Evolutionary conservation across 345 rosid species (phyloP), one percentile per base, ranked within the genome.

Genomic region (Murraya koenigii): DNA sequence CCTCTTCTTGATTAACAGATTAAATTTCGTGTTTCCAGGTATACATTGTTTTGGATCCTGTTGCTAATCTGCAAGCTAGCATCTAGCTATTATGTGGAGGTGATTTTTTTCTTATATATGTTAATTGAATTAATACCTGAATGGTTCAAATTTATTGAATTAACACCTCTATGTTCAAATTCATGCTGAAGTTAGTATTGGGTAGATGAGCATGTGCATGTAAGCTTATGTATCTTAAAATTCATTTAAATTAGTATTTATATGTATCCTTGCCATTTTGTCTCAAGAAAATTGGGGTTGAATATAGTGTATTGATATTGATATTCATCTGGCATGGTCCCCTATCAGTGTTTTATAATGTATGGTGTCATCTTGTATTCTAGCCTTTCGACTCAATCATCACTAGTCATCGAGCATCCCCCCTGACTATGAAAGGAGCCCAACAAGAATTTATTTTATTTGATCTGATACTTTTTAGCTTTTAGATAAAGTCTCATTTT

Each of bases 61-160:
- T 84, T 96, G 69, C 86, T 96, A 71, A 89, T 94, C 41, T 81
- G 97, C 95, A 96, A 96, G 88, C 89, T 96, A 68, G 97, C 97
- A 49, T 94, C 94, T 88, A 96, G 99, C 93, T 96, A 91, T 84
- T 96, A 92, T 80, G 94, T 96, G 83, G 98, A 96, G 99, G 98
- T 94, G 78, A 75, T 56, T 77, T 80, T 80, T 65, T 71, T 59
- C 65, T 83, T 60, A 32, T 67, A 26, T 64, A 58, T 64, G 30
- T 75, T 79, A 56, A 76, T 63, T 79, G 63, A 61, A 59, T 66
- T 36, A 6, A 54, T 52, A 60, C 11, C 20, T 19, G 17, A 62
- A 15, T 23, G 62, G 61, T 49, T n/a, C 3, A 39, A 72, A 66
- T 77, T 36, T 75, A 49, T 55, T 79, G 63, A 61, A 59, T 69